Base-by-base conservation (phyloP, 371 early-diverging fungal genomes). In the Amoeboaphelidium protococcarum region DNA sequence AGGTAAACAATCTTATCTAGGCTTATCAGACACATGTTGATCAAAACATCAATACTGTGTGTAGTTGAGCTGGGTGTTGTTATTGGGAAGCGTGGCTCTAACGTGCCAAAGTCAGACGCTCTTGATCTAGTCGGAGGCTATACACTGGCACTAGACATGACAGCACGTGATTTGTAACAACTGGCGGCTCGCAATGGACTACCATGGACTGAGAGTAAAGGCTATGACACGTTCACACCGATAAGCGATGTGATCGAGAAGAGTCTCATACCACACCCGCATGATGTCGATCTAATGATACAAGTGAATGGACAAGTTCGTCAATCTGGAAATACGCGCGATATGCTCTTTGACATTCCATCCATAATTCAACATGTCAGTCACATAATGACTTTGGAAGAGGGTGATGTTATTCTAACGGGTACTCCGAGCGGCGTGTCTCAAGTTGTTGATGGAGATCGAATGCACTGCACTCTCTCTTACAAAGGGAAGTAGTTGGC, bases 201-300 rank as follows among this genome's bases (percentile, higher is more conserved):
- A 41, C 91, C 88, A 23, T 89, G 91, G 91, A 72, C 77, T n/a
- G 68, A 78, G 1, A 74, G 87, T 25, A 94, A 94, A 60, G 94
- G 94, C 0, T 88, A 74, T 53, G 94, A 94, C 53, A 83, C 88
- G 0, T 94, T 92, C 55, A 78, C 85, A 16, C 90, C 94, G 16
- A 66, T 90, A 42, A 76, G 84, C 37, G 71, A 74, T 13, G 80
- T 87, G 49, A 78, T 90, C 42, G 72, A 76, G 16, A 78, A 75
- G 50, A 63, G 59, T 12, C 51, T 58, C 21, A 72, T 89, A 24
- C 50, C 62, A 19, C 76, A 90, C 53, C 70, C 82, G 13, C 54
- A 67, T 51, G 70, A 80, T 48, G 70, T 86, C 12, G 65, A 74
- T 41, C 60, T 92, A 43, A 76, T 75, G 76, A 67, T 84, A 19